Percentiles rank a stretch among this genome's conserved stretches.
These are phyloP conservation scores for Umbelopsis isabellina DNA, from an alignment of 192 early-diverging fungal species.

Conservation along the genomic window DNA sequence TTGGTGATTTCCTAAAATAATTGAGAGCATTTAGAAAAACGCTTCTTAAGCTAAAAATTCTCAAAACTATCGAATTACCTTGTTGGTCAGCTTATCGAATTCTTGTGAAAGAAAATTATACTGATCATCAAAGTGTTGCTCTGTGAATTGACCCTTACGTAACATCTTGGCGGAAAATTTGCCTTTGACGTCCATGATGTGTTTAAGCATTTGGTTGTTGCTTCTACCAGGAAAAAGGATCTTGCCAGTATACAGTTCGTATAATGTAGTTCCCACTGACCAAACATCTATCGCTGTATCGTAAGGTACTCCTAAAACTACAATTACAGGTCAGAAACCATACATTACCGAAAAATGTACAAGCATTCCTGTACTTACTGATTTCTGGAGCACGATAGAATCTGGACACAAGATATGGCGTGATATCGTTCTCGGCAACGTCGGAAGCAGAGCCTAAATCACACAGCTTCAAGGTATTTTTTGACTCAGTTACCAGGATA, in stretches of 20 bases:
- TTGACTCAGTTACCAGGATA: conserved; percentile 84
- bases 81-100: conserved; percentile 63
- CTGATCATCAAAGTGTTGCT: conserved; percentile 88
- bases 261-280: conserved; percentile 94
- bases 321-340: conserved; percentile 1
- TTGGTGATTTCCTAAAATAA: conserved; percentile 63
- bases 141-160: conserved; percentile 78
- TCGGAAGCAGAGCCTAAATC: conserved; percentile 95
- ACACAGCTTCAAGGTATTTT: conserved; percentile 85
- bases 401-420: conserved; percentile 92
- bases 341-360: background rate
- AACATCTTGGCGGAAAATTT: conserved; percentile 84
- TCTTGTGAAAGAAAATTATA: conserved; percentile 67
- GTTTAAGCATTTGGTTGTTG: conserved; percentile 96
- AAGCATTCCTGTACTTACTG: conserved; percentile 53
- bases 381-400: conserved; percentile 99
- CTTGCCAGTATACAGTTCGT: conserved; percentile 94
- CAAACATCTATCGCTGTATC: conserved; percentile 92
- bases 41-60: background rate
- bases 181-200: conserved; percentile 94
- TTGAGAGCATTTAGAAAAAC: background rate
- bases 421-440: conserved; percentile 87
- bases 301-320: conserved; percentile 87
- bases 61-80: conserved; percentile 26
- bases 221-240: conserved; percentile 91